Evolutionary conservation across 2,329 filamentous ascomycete species (phyloP).

Genomic region (Aspergillus quadricinctus): DNA sequence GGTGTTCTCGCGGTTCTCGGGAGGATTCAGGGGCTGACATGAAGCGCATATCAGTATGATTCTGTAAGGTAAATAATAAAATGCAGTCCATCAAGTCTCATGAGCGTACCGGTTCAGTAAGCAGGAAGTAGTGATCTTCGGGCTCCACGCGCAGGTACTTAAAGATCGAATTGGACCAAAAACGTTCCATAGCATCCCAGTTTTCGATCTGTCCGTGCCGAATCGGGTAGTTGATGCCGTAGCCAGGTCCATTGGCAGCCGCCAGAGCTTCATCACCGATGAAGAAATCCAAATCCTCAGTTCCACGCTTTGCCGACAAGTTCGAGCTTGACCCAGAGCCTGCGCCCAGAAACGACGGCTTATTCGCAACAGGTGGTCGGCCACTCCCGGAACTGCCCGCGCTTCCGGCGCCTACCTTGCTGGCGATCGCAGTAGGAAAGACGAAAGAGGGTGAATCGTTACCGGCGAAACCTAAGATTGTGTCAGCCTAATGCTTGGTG

Average conservation of each 20-base stretch:
- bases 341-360: conserved; percentile 90
- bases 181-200: conserved; percentile 99
- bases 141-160: conserved; percentile 98
- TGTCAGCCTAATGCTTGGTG: conserved; percentile 32
- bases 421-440: conserved; percentile 97
- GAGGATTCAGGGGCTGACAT: conserved; percentile 82
- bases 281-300: conserved; percentile 97
- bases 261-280: conserved; percentile 94
- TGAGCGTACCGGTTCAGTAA: conserved; percentile 81
- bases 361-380: conserved; percentile 84
- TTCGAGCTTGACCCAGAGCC: conserved; percentile 79
- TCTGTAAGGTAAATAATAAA: background rate
- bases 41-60: background rate
- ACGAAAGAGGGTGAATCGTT: conserved; percentile 99
- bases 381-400: conserved; percentile 76
- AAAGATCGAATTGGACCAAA: conserved; percentile 99
- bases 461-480: conserved; percentile 78
- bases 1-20: conserved; percentile 97
- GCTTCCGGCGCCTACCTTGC: conserved; percentile 69
- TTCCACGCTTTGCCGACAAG: conserved; percentile 86
- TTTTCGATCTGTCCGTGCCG: conserved; percentile 98
- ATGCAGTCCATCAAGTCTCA: background rate
- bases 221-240: conserved; percentile 96
- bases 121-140: conserved; percentile 96
- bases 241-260: conserved; percentile 80